These are phyloP conservation scores for Parsonsia alboflavescens DNA, from an alignment of 257 asterid species.

Conservation along the genomic window DNA sequence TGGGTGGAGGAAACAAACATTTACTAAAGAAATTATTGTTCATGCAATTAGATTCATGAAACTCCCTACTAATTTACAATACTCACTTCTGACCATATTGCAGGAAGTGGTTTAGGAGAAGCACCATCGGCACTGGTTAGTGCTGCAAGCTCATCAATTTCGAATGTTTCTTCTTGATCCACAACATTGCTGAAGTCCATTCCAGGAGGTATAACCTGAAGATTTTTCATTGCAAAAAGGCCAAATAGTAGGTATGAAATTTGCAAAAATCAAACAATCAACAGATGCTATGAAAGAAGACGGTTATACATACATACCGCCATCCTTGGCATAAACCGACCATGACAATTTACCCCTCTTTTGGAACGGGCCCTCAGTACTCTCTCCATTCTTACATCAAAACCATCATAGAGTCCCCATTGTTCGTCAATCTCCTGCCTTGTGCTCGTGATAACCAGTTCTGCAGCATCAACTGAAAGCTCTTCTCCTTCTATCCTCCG, in stretches of 20 bases:
- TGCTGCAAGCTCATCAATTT: conserved; percentile 47
- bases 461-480: conserved; percentile 75
- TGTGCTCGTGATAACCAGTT: conserved; percentile 75
- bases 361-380: conserved; percentile 72
- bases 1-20: conserved; percentile 4
- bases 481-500: conserved; percentile 86
- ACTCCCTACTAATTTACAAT: neutral
- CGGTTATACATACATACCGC: conserved; percentile 63
- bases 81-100: conserved; percentile 78
- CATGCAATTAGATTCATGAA: neutral
- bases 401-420: conserved; percentile 88
- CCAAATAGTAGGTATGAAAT: no score
- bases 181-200: conserved; percentile 79
- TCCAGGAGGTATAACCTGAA: conserved; percentile 83
- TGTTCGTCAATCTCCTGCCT: conserved; percentile 87
- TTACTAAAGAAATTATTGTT: neutral
- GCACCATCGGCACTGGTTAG: conserved; percentile 48
- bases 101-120: conserved; percentile 66
- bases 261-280: no score
- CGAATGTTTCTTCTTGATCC: conserved; percentile 58
- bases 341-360: conserved; percentile 76
- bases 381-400: conserved; percentile 71
- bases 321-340: conserved; percentile 89
- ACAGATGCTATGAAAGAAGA: no score
- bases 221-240: neutral